Conservation (phyloP, 352 stramenopile genomes). For the Globisporangium apiculatum region DNA sequence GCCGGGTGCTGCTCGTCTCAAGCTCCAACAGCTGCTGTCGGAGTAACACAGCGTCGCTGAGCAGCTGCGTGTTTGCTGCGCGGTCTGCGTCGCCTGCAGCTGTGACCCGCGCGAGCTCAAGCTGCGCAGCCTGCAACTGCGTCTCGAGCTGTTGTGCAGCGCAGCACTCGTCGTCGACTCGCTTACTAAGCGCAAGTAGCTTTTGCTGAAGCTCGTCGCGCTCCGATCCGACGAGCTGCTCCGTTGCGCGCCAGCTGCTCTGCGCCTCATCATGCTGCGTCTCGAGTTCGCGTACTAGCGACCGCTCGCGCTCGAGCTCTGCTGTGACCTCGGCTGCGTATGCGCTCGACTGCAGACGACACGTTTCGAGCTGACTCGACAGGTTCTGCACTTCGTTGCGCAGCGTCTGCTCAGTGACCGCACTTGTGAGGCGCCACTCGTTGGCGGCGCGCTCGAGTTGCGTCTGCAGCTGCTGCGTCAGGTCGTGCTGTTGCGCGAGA, state of each 20-base stretch:
- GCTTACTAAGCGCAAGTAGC: constrained; percentile 28
- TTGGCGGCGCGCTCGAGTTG: constrained; percentile 33
- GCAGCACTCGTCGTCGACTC: constrained; percentile 28
- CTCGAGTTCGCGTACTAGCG: constrained; percentile 37
- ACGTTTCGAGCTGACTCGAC: constrained; percentile 44
- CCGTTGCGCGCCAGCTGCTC: constrained; percentile 22
- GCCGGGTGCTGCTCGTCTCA: constrained; percentile 33
- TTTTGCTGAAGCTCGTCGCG: constrained; percentile 51
- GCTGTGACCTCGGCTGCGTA: constrained; percentile 27
- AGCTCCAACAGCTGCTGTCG: constrained; percentile 42
- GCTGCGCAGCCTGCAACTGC: constrained; percentile 36
- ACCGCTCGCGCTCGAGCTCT: constrained; percentile 20
- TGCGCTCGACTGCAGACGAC: constrained; percentile 25
- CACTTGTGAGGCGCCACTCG: constrained; percentile 23
- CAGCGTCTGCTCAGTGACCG: constrained; percentile 54
- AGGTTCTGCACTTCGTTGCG: constrained; percentile 61
- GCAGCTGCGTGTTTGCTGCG: constrained; percentile 21
- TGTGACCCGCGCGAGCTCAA: constrained; percentile 36
- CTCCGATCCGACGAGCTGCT: constrained; percentile 33
- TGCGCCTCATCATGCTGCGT: constrained; percentile 23
- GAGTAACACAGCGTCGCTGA: constrained; percentile 44
- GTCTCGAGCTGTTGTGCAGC: constrained; percentile 32
- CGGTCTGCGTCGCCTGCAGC: constrained; percentile 30
- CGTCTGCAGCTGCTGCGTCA: constrained; percentile 11
- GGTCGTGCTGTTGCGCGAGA: constrained; percentile 15